Evolutionary conservation across 306 rosid genomes (phyloP).

Genomic region (Abrus pulchellus): DNA sequence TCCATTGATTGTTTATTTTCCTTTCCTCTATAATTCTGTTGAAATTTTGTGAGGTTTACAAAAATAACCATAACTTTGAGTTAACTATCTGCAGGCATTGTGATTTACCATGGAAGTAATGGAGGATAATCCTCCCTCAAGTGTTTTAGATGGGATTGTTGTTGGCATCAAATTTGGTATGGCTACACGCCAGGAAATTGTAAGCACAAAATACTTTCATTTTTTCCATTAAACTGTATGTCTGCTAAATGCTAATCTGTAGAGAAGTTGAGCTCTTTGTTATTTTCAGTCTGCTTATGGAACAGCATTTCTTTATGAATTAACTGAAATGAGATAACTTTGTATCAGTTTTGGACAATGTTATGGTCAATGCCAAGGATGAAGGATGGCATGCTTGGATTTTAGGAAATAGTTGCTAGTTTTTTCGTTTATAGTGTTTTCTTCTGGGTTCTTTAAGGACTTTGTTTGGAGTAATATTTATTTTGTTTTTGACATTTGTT

Average conservation of each 20-base stretch:
- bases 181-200: constrained; percentile 82
- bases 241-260: background rate
- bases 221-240: constrained; percentile 22
- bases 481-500: constrained; percentile 22
- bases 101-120: constrained; percentile 50
- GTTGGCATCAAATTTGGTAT: constrained; percentile 71
- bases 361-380: constrained; percentile 29
- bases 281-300: background rate
- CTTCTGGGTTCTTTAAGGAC: constrained; percentile 38
- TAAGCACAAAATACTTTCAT: constrained; percentile 55
- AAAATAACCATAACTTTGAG: constrained; percentile 8
- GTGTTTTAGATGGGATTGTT: constrained; percentile 67
- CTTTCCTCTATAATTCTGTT: constrained; percentile 13
- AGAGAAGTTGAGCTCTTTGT: constrained; percentile 35
- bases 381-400: constrained; percentile 22
- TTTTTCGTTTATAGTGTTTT: constrained; percentile 11
- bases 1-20: constrained; percentile 12
- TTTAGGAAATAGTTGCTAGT: constrained; percentile 11
- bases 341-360: constrained; percentile 27
- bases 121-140: constrained; percentile 66
- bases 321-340: constrained; percentile 20
- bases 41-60: background rate
- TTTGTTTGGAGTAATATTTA: constrained; percentile 4
- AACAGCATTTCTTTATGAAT: constrained; percentile 37
- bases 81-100: constrained; percentile 50